Conservation (phyloP, 768 basidiomycete species). For the Rhizopogon vesiculosus region DNA sequence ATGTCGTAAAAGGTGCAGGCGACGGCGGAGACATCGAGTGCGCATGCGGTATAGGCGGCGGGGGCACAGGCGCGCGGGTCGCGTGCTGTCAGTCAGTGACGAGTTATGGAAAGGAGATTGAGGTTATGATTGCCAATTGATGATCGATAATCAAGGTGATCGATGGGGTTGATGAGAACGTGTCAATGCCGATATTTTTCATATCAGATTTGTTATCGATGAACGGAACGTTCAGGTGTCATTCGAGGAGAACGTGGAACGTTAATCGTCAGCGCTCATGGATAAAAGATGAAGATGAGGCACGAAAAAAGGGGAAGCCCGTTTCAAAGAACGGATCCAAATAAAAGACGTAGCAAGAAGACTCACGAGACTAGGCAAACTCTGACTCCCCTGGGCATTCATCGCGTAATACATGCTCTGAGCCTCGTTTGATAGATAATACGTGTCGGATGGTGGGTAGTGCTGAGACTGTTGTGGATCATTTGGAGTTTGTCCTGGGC, state of each 20-base stretch:
- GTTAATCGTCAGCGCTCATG: neutral
- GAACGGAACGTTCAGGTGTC: neutral
- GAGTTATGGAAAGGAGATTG: neutral
- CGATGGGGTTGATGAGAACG: neutral
- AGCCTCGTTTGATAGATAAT: neutral
- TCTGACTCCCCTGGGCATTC: constrained; percentile 9
- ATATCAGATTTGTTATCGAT: neutral
- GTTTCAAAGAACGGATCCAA: neutral
- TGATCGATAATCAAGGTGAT: neutral
- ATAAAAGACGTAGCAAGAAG: neutral
- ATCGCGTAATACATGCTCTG: constrained; percentile 7
- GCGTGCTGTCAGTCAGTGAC: constrained; percentile 10
- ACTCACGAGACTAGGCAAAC: constrained; percentile 23
- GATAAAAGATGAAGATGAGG: neutral
- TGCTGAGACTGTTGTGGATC: neutral
- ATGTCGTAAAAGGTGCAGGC: constrained; percentile 12
- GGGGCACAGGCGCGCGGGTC: neutral
- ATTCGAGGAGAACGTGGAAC: neutral
- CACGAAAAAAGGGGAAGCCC: neutral
- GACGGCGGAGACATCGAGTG: constrained; percentile 13
- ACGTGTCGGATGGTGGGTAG: neutral
- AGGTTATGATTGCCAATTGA: too few species aligned
- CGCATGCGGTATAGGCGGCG: constrained; percentile 3
- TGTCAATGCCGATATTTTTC: neutral
- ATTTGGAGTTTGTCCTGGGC: neutral